Percentiles rank a stretch among this genome's conserved stretches.
Evolutionary conservation across 331 rosid species (phyloP).

Genomic region (Cydonia oblonga): DNA sequence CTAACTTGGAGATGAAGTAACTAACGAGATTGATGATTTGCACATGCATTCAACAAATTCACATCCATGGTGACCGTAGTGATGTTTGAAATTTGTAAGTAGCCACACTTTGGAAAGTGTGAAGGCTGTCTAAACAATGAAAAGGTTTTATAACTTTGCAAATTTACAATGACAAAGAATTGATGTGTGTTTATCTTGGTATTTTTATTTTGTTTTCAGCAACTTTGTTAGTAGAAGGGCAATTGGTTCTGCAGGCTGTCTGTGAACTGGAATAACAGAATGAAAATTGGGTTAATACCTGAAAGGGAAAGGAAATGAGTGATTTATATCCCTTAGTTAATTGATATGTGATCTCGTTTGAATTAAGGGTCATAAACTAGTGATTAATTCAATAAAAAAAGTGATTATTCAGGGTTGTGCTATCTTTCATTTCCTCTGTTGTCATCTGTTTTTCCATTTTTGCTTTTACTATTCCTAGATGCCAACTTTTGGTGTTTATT

Average conservation of each 20-base stretch:
- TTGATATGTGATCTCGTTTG: neutral
- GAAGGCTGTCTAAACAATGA: neutral
- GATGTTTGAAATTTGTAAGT: neutral
- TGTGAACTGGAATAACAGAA: neutral
- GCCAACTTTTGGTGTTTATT: neutral
- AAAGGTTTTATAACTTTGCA: neutral
- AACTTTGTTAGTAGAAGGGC: neutral
- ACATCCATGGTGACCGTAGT: neutral
- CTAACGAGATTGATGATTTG: neutral
- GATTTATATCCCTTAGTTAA: neutral
- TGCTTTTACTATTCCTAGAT: neutral
- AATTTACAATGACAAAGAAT: neutral
- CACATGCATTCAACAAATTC: neutral
- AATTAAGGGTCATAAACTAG: neutral
- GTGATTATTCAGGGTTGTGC: neutral
- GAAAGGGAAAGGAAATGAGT: neutral
- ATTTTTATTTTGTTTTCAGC: neutral
- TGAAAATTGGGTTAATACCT: neutral
- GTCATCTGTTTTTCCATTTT: neutral
- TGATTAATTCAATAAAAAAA: neutral
- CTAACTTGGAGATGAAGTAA: neutral
- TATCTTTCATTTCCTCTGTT: neutral
- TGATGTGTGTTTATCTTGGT: neutral
- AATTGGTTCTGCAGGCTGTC: neutral
- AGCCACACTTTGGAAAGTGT: neutral